These are phyloP conservation scores for Psidium guajava DNA, from an alignment of 345 rosid species.

Conservation along the genomic window DNA sequence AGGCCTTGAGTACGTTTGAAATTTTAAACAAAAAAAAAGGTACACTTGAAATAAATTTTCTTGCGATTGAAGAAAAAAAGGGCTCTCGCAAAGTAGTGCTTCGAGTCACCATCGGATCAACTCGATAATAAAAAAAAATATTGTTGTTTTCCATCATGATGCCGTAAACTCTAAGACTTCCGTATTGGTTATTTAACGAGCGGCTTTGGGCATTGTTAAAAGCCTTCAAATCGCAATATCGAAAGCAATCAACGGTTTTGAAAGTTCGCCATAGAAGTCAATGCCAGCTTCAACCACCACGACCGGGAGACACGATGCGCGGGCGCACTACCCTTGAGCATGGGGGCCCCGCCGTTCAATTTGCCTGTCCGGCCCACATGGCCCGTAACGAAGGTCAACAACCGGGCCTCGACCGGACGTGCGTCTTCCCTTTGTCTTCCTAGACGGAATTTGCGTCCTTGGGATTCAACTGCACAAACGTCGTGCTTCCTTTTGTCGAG, in stretches of 20 bases:
- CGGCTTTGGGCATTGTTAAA: background rate
- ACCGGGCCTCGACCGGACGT: background rate
- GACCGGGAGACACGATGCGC: background rate
- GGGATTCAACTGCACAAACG: too few species aligned
- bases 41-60: background rate
- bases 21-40: too few species aligned
- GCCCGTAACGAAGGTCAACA: background rate
- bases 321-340: background rate
- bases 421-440: background rate
- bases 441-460: rapidly evolving
- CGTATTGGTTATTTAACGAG: background rate
- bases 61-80: background rate
- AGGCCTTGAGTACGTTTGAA: too few species aligned
- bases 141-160: background rate
- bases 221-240: rapidly evolving
- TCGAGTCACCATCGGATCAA: background rate
- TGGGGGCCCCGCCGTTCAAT: background rate
- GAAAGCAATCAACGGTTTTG: background rate
- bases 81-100: background rate
- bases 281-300: background rate
- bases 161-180: background rate
- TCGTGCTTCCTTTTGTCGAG: background rate
- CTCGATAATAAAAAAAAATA: rapidly evolving
- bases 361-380: background rate
- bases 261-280: background rate